Conservation (phyloP, 2,329 filamentous ascomycete genomes). For the Metarhizium anisopliae region DNA sequence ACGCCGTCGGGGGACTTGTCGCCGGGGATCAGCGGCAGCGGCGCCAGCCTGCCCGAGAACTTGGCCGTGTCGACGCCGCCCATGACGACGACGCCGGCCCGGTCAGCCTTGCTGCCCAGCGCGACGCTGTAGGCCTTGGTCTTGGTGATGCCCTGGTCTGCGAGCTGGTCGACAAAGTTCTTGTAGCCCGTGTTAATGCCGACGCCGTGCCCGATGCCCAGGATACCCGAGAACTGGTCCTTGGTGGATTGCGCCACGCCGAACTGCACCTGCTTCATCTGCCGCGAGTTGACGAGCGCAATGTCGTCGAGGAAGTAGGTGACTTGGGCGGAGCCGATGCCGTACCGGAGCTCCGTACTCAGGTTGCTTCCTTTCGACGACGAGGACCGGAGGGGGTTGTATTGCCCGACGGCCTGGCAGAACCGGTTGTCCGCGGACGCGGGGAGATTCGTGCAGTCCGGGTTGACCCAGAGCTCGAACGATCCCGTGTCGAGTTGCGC, state of each 20-base stretch:
- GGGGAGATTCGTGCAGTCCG: conserved; percentile 40
- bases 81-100: conserved; percentile 56
- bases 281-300: conserved; percentile 27
- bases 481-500: conserved; percentile 52
- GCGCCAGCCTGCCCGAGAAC: conserved; percentile 49
- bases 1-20: conserved; percentile 45
- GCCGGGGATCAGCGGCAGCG: conserved; percentile 52
- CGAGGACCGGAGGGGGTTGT: conserved; percentile 32
- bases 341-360: conserved; percentile 37
- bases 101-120: conserved; percentile 51
- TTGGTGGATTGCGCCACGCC: conserved; percentile 48
- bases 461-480: conserved; percentile 56
- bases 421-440: conserved; percentile 30
- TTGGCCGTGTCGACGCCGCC: conserved; percentile 59
- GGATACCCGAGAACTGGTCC: conserved; percentile 48
- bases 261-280: conserved; percentile 46
- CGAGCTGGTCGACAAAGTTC: conserved; percentile 44
- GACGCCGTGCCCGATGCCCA: conserved; percentile 64
- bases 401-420: conserved; percentile 36
- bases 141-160: conserved; percentile 41
- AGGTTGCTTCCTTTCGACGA: conserved; percentile 23
- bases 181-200: conserved; percentile 37
- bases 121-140: conserved; percentile 58
- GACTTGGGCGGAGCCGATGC: conserved; percentile 41
- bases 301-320: conserved; percentile 41